These are phyloP conservation scores for Dictyostelium intermedium DNA, from an alignment of 78 protist species.

Conservation along the genomic window DNA sequence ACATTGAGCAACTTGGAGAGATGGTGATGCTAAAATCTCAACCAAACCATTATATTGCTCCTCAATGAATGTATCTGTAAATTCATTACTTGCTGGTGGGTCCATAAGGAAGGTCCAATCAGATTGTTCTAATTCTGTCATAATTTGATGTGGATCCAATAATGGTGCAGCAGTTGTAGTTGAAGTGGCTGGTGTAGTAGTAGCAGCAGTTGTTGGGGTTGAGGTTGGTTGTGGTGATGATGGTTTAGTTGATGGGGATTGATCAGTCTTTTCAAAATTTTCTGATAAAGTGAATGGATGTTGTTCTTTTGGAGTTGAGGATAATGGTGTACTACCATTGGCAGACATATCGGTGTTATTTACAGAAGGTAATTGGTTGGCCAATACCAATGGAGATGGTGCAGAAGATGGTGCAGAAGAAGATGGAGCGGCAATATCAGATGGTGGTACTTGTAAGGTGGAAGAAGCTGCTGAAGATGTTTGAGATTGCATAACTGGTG, in stretches of 20 bases:
- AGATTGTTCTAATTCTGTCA: slow-evolving; percentile 23
- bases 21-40: slow-evolving; percentile 34
- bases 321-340: not conserved
- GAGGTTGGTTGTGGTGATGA: not conserved
- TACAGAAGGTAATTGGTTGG: not conserved
- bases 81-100: slow-evolving; percentile 43
- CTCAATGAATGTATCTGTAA: slow-evolving; percentile 32
- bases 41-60: slow-evolving; percentile 43
- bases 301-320: slow-evolving; percentile 9
- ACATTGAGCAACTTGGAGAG: slow-evolving; percentile 72
- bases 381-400: slow-evolving; percentile 2
- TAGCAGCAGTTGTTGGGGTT: not conserved
- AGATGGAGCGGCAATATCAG: not conserved
- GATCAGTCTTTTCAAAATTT: not conserved
- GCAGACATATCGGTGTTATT: not conserved
- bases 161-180: not conserved
- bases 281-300: not conserved
- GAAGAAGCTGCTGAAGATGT: not conserved
- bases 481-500: not conserved
- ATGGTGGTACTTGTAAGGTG: not conserved
- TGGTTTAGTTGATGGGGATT: not conserved
- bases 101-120: slow-evolving; percentile 56
- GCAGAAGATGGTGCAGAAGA: not conserved
- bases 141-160: slow-evolving; percentile 39
- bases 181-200: not conserved